A percentile compares a stretch with the other conserved stretches of the same genome.
These are phyloP conservation scores for Elsinoe ampelina DNA, from an alignment of 2,329 filamentous ascomycete species.

Conservation along the genomic window DNA sequence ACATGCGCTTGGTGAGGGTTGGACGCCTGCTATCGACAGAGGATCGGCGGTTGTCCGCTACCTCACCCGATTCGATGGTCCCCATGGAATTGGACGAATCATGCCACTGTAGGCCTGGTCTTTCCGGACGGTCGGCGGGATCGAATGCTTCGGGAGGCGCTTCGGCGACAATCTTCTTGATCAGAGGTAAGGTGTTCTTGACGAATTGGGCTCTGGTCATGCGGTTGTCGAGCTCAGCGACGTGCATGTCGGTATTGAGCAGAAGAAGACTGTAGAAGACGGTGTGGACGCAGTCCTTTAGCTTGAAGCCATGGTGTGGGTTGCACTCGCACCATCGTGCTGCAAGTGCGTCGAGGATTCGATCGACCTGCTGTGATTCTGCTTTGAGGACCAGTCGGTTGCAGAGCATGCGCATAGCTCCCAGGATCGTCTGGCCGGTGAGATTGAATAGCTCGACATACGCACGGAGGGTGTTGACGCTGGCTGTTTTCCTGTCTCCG, in stretches of 20 bases:
- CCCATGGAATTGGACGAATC: constrained; percentile 20
- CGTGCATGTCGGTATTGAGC: constrained; percentile 88
- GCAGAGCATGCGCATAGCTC: constrained; percentile 71
- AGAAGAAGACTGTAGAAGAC: constrained; percentile 94
- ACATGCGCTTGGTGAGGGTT: constrained; percentile 11
- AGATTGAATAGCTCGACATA: constrained; percentile 95
- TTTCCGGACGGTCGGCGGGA: constrained; percentile 21
- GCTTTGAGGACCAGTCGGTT: constrained; percentile 72
- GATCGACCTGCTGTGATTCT: constrained; percentile 94
- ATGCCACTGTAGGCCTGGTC: constrained; percentile 25
- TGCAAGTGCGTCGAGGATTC: constrained; percentile 82
- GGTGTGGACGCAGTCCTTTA: constrained; percentile 81
- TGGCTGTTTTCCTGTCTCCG: constrained; percentile 55
- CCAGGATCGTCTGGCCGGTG: constrained; percentile 67
- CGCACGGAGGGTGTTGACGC: constrained; percentile 52
- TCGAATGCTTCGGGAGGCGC: constrained; percentile 60
- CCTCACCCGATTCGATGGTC: constrained; percentile 1
- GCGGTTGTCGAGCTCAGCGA: constrained; percentile 90
- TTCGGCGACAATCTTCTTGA: constrained; percentile 66
- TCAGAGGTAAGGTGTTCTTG: constrained; percentile 90
- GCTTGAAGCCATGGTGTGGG: constrained; percentile 81
- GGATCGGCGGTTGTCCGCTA: not conserved
- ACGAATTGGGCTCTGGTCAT: constrained; percentile 95
- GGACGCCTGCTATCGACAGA: constrained; percentile 10
- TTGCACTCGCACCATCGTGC: constrained; percentile 92